Evolutionary conservation across 106 monocot species (phyloP).

Genomic region (Ottelia alismoides): DNA sequence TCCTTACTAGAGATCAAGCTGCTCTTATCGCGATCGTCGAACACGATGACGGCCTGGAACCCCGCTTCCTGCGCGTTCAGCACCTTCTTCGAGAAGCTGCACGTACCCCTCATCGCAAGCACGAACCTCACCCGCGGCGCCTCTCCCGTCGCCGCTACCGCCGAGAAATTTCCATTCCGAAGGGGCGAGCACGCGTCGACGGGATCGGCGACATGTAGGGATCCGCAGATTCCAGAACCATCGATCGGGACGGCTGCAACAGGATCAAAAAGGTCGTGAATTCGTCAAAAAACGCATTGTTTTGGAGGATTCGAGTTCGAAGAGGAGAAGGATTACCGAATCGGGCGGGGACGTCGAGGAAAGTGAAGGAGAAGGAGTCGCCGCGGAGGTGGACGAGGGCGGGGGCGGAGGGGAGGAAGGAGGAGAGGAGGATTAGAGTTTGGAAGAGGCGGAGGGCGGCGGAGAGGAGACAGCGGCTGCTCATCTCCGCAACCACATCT

Average conservation of each 20-base stretch:
- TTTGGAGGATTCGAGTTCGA: too few relatives aligned
- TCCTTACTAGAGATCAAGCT: constrained; percentile 28
- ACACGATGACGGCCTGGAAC: constrained; percentile 46
- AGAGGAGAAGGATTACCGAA: too few relatives aligned
- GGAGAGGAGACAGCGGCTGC: too few relatives aligned
- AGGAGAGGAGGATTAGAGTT: constrained; percentile 6
- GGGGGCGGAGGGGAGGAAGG: constrained; percentile 29
- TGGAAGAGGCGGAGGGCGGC: too few relatives aligned
- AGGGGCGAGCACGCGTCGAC: constrained; percentile 52
- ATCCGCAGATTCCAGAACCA: constrained; percentile 55
- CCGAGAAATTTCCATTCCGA: neutral
- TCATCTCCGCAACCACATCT: too few relatives aligned
- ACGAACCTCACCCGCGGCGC: constrained; percentile 8
- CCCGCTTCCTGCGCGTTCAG: constrained; percentile 67
- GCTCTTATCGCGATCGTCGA: constrained; percentile 51
- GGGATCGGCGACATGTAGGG: constrained; percentile 56
- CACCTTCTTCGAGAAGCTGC: constrained; percentile 84
- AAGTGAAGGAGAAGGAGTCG: constrained; percentile 51
- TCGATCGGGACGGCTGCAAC: constrained; percentile 59
- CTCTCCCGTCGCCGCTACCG: neutral
- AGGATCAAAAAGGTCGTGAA: too few relatives aligned
- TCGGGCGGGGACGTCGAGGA: constrained; percentile 80
- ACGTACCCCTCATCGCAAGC: constrained; percentile 38
- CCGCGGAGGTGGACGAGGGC: constrained; percentile 51
- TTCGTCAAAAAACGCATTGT: too few relatives aligned